Conservation (phyloP, 176 grass and related monocot species). For the Alopecurus myosuroides region DNA sequence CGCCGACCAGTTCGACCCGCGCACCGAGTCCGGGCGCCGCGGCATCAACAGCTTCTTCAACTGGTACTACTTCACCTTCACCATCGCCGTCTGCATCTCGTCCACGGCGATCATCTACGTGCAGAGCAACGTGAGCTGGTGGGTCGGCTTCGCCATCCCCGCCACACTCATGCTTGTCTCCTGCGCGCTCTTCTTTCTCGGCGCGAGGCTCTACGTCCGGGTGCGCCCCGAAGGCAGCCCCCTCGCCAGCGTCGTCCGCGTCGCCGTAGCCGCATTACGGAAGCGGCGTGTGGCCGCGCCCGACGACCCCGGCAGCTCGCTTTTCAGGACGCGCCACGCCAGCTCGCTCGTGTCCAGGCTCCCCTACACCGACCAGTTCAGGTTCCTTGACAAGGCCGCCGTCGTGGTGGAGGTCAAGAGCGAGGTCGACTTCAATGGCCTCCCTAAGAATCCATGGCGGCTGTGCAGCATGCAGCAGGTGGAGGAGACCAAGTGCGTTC, state of each 20-base stretch:
- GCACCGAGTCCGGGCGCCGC: constrained; percentile 41
- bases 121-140: constrained; percentile 74
- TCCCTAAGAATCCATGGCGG: constrained; percentile 38
- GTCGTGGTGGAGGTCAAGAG: constrained; percentile 22
- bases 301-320: background rate
- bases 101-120: constrained; percentile 73
- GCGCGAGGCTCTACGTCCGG: constrained; percentile 50
- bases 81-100: constrained; percentile 50
- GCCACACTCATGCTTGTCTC: constrained; percentile 52
- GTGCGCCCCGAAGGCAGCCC: constrained; percentile 58
- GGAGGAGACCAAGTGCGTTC: constrained; percentile 73
- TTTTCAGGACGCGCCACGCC: constrained; percentile 45
- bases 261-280: constrained; percentile 35
- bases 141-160: constrained; percentile 56
- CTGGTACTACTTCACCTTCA: constrained; percentile 90
- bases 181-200: constrained; percentile 60
- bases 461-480: constrained; percentile 67
- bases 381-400: constrained; percentile 71
- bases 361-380: constrained; percentile 67
- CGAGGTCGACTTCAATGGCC: constrained; percentile 21
- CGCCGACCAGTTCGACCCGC: constrained; percentile 81
- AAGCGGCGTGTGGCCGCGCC: constrained; percentile 24
- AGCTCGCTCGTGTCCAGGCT: constrained; percentile 50
- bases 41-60: constrained; percentile 92
- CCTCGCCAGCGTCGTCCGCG: constrained; percentile 35